Evolutionary conservation across 306 rosid genomes (phyloP).

Genomic region (Coriaria nepalensis): DNA sequence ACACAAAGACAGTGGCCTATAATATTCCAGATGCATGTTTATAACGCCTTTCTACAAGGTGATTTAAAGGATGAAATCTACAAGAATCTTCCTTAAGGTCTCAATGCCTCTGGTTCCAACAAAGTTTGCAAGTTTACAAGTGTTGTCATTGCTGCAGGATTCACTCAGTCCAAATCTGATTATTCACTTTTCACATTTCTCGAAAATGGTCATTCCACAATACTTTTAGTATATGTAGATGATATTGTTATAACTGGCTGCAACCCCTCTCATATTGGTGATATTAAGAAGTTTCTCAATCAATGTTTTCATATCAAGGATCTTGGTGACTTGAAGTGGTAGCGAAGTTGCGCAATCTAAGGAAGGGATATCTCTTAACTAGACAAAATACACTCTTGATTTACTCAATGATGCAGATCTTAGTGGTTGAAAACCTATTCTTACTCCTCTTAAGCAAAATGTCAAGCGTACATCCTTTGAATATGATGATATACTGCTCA

Average conservation of each 20-base stretch:
- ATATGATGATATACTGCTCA: no score
- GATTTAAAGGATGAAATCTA: not conserved
- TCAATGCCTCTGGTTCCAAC: no score
- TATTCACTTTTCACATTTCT: no score
- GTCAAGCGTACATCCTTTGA: not conserved
- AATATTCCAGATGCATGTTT: conserved; percentile 10
- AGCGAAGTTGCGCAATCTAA: not conserved
- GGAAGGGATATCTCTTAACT: conserved; percentile 1
- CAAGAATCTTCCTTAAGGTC: not conserved
- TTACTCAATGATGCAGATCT: not conserved
- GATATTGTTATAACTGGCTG: no score
- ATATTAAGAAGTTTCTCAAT: no score
- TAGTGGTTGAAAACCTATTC: not conserved
- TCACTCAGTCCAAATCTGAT: no score
- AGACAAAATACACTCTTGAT: conserved; percentile 7
- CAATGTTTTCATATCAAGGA: no score
- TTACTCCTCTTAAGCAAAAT: conserved; percentile 2
- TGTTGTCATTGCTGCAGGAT: no score
- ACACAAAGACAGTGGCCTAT: no score
- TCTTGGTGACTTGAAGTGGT: not conserved
- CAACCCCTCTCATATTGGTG: no score
- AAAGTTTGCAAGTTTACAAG: not conserved
- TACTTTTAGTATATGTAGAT: no score
- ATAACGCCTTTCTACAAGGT: conserved; percentile 1
- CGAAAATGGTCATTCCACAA: no score